Conservation (phyloP, 345 rosid species). For the Gossypioides kirkii region DNA sequence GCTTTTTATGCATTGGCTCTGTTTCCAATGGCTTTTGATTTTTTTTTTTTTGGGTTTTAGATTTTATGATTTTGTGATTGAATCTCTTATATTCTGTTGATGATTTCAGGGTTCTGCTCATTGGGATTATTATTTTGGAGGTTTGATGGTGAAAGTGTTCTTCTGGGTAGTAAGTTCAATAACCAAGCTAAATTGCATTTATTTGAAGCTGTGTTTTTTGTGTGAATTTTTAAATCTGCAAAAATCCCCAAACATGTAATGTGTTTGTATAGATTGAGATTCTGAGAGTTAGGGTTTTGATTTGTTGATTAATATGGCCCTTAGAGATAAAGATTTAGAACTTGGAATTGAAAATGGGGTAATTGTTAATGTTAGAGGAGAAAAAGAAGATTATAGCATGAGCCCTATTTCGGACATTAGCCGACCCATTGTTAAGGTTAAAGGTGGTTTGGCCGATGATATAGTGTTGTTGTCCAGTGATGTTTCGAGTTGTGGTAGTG, state of each 20-base stretch:
- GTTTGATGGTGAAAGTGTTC: background rate
- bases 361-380: conserved; percentile 17
- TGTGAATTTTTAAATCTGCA: background rate
- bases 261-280: conserved; percentile 1
- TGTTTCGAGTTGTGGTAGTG: background rate
- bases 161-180: too few relatives aligned
- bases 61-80: background rate
- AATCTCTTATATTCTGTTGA: background rate
- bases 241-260: background rate
- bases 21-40: conserved; percentile 2
- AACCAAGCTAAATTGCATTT: too few relatives aligned
- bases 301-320: conserved; percentile 32
- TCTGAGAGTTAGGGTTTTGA: background rate
- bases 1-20: conserved; percentile 15
- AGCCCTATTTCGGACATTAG: conserved; percentile 5
- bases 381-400: conserved; percentile 28
- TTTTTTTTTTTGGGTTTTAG: background rate
- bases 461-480: conserved; percentile 18
- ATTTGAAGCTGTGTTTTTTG: conserved; percentile 1
- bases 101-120: conserved; percentile 4
- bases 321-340: conserved; percentile 34
- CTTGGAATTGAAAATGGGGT: conserved; percentile 71
- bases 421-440: background rate
- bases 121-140: conserved; percentile 1
- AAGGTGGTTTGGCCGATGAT: background rate